A percentile compares a stretch with the other conserved stretches of the same genome.
phyloP scores from a whole-genome alignment of 2,329 filamentous ascomycete species.

The Colletotrichum caudatum region DNA sequence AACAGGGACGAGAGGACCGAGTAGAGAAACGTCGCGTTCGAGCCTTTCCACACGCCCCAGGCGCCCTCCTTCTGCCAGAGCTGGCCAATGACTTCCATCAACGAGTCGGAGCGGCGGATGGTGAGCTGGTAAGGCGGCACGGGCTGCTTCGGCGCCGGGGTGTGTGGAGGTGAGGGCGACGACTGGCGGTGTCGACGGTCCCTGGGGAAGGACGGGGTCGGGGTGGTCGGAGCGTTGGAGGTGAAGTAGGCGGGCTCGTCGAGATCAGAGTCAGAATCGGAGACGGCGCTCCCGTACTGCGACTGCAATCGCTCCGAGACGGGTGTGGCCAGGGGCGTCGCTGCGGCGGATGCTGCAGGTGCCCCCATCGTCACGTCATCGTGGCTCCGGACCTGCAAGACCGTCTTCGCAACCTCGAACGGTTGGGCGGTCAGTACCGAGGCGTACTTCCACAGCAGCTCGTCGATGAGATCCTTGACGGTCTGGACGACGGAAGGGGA shows the following conservation, averaged over 20 bases:
- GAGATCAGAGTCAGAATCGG: constrained; percentile 75
- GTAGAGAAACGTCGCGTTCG: constrained; percentile 94
- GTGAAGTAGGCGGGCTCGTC: constrained; percentile 91
- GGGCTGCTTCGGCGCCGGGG: constrained; percentile 52
- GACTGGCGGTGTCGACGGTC: constrained; percentile 49
- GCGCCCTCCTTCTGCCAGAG: constrained; percentile 90
- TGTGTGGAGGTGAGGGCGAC: constrained; percentile 49
- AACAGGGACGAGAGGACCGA: constrained; percentile 86
- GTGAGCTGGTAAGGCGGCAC: constrained; percentile 71
- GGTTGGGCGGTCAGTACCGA: constrained; percentile 91
- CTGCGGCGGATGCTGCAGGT: constrained; percentile 39
- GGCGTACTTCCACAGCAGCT: constrained; percentile 91
- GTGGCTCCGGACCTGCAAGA: constrained; percentile 81
- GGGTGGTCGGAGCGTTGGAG: constrained; percentile 69
- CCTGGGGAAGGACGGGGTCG: constrained; percentile 57
- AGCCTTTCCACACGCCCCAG: constrained; percentile 94
- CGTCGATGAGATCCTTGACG: constrained; percentile 81
- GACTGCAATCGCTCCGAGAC: constrained; percentile 48
- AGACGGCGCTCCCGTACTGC: constrained; percentile 51
- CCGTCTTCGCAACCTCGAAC: constrained; percentile 95
- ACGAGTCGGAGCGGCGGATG: constrained; percentile 80
- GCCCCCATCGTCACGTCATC: constrained; percentile 53
- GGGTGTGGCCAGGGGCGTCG: constrained; percentile 47
- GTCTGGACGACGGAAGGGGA: constrained; percentile 82
- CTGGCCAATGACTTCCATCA: constrained; percentile 87